Evolutionary conservation across 805 yeast species (phyloP).

Genomic region (Wickerhamomyces tratensis): DNA sequence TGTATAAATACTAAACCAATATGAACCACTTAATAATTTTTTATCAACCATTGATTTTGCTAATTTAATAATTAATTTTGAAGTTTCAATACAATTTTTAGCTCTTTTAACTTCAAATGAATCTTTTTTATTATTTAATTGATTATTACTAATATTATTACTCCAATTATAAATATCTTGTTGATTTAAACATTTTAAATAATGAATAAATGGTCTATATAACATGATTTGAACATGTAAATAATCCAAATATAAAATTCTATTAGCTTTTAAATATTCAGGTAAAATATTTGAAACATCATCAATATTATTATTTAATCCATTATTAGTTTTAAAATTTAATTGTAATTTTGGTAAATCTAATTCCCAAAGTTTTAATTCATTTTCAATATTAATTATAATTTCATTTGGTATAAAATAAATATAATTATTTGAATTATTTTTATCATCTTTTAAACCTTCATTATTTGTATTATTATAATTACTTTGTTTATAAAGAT

Average conservation of each 20-base stretch:
- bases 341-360: constrained; percentile 54
- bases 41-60: constrained; percentile 74
- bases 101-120: constrained; percentile 58
- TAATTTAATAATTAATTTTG: constrained; percentile 68
- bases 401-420: constrained; percentile 25
- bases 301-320: not conserved
- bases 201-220: constrained; percentile 84
- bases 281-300: constrained; percentile 21
- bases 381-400: constrained; percentile 64
- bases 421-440: constrained; percentile 26
- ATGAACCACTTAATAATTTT: constrained; percentile 71
- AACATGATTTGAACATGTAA: constrained; percentile 76
- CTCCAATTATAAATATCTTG: constrained; percentile 35
- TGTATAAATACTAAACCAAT: constrained; percentile 91
- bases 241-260: constrained; percentile 62
- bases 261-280: constrained; percentile 61
- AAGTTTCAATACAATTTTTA: constrained; percentile 74
- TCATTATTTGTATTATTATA: constrained; percentile 19
- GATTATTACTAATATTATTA: constrained; percentile 37
- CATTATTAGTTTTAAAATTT: constrained; percentile 15
- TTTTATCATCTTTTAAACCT: not conserved
- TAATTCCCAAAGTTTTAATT: constrained; percentile 65
- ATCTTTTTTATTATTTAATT: constrained; percentile 29
- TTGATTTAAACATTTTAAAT: constrained; percentile 24
- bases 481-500: constrained; percentile 47